Base-by-base conservation (phyloP, 768 basidiomycete species). In the Mycena chlorophos region DNA sequence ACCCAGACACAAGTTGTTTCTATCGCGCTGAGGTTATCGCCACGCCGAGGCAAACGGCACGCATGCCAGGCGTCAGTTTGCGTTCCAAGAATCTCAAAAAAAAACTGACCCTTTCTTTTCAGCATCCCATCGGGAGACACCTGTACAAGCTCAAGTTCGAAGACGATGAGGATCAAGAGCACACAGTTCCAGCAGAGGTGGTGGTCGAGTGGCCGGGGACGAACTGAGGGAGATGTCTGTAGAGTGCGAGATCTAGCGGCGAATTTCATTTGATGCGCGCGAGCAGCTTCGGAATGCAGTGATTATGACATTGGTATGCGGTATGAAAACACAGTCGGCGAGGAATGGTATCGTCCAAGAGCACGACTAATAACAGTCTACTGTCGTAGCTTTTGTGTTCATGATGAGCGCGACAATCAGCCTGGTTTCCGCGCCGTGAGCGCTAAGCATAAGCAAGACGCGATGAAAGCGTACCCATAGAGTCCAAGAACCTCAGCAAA, bases 401-500 rank as follows among this genome's bases (percentile, higher is more conserved):
- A 97, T 89, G 45, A 97, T 89, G 27, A 97, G 78, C 6, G 92
- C 91, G 49, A 97, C 91, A 61, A 97, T 91, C 48, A 91, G 78
- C 30, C 89, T 88, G 56, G 3, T 45, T 28, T 40, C 20, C 16
- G 17, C 48, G 30, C 16, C 28, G 16, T 58, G 31, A 31, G 52
- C 45, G 12, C 22, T 45, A 39, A 19, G 45, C 14, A 31, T 6
- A 42, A 28, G 6, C 20, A 49, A 31, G 22, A 30, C 26, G 31
- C 29, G 51, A 46, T 3, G 20, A 37, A 4, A 30, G 72, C 85
- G 60, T 66, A 88, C 86, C 90, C 91, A 65, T 92, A 94, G 52
- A 96, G 71, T 31, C 94, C 94, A 55, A 97, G 75, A 22, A 97
- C 94, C 71, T 96, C 94, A 5, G 86, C 87, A 62, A 93, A 94